A percentile compares a stretch with the other conserved stretches of the same genome.
Evolutionary conservation across 495 filamentous ascomycete genomes (phyloP).

Genomic region (Neurospora sp.): DNA sequence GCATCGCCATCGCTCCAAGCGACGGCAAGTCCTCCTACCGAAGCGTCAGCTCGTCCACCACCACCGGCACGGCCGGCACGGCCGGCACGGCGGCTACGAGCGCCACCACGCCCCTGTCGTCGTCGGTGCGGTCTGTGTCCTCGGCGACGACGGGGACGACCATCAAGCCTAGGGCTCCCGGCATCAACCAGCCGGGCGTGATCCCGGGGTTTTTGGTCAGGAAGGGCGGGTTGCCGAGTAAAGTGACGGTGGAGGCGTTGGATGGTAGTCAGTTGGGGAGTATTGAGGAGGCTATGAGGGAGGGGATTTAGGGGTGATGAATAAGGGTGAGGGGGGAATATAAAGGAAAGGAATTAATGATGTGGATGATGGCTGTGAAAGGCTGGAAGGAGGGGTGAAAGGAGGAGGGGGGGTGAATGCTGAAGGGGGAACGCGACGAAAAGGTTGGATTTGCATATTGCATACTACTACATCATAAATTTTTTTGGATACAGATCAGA

Average conservation of each 20-base stretch:
- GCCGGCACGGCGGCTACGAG: background rate
- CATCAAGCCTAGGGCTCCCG: conserved; percentile 27
- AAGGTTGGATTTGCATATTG: background rate
- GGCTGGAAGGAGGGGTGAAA: background rate
- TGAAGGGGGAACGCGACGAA: background rate
- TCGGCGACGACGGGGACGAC: conserved; percentile 6
- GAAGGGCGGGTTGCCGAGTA: conserved; percentile 29
- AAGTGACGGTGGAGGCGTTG: conserved; percentile 30
- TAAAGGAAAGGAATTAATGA: background rate
- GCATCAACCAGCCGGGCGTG: conserved; percentile 44
- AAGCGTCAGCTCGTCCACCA: background rate
- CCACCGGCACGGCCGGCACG: background rate
- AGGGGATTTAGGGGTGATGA: conserved; percentile 17
- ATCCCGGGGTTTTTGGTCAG: conserved; percentile 42
- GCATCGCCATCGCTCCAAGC: background rate
- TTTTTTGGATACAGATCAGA: background rate
- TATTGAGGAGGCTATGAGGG: conserved; percentile 31
- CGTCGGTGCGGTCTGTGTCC: background rate
- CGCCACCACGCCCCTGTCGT: background rate
- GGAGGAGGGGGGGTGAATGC: no score
- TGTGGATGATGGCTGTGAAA: background rate
- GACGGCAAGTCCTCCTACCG: background rate
- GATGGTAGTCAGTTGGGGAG: conserved; percentile 9
- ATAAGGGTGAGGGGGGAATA: background rate
- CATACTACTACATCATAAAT: background rate